Conservation (phyloP, 1,284 basidiomycete species). For the Ustilago hordei region DNA sequence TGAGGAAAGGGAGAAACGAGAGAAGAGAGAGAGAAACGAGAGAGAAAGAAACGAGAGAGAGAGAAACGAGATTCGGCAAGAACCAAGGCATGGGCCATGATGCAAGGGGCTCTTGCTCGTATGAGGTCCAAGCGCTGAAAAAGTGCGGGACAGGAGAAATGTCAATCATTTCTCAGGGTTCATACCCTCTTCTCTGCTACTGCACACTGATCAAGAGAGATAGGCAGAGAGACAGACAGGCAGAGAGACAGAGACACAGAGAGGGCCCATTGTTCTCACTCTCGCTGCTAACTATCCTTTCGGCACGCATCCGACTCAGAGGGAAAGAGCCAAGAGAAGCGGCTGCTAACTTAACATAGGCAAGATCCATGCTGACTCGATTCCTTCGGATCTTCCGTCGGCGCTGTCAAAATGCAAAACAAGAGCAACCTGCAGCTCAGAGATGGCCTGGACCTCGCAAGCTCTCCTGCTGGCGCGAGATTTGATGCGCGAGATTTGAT, state of each 20-base stretch:
- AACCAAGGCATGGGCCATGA: not conserved
- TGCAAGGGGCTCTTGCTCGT: conserved; percentile 1
- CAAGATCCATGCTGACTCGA: conserved; percentile 8
- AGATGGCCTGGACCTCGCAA: not conserved
- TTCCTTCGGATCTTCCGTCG: conserved; percentile 1
- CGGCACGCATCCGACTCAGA: conserved; percentile 1
- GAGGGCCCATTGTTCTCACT: not conserved
- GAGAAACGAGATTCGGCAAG: conserved; percentile 2
- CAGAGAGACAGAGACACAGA: not conserved
- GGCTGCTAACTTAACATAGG: conserved; percentile 1
- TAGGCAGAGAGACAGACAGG: not conserved
- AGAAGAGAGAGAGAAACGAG: not conserved
- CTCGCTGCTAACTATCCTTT: not conserved
- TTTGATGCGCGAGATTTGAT: not conserved
- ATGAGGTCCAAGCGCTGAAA: not conserved
- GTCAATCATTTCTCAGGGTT: conserved; percentile 1
- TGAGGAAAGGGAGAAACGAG: not conserved
- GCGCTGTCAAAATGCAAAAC: conserved; percentile 9
- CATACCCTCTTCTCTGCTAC: not conserved
- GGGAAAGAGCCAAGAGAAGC: not conserved
- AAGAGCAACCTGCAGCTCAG: conserved; percentile 3
- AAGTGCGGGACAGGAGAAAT: not conserved
- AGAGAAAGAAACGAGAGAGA: not conserved
- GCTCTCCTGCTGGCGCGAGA: not conserved
- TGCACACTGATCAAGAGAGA: not conserved